These are phyloP conservation scores for Fusarium torreyae DNA, from an alignment of 2,329 filamentous ascomycete species.

Conservation along the genomic window DNA sequence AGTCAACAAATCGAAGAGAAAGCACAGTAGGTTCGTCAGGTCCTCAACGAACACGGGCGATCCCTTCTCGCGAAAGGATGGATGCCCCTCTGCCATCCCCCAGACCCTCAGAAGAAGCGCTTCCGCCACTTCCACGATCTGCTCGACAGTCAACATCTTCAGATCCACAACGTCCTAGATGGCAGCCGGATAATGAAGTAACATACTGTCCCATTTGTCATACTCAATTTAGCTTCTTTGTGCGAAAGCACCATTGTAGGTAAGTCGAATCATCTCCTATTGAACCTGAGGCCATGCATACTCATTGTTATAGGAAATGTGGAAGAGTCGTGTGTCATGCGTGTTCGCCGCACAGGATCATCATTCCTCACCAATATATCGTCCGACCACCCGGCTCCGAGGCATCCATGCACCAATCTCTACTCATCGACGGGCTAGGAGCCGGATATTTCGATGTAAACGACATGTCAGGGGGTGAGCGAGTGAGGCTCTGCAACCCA, in stretches of 20 bases:
- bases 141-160: constrained; percentile 40
- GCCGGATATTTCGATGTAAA: constrained; percentile 61
- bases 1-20: constrained; percentile 8
- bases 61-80: constrained; percentile 49
- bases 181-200: constrained; percentile 91
- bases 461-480: constrained; percentile 68
- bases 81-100: constrained; percentile 47
- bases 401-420: constrained; percentile 54
- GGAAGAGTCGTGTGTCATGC: constrained; percentile 90
- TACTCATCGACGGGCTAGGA: constrained; percentile 58
- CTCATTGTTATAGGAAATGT: constrained; percentile 77
- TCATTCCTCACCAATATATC: constrained; percentile 93
- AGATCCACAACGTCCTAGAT: constrained; percentile 77
- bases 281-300: neutral
- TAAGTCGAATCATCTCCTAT: constrained; percentile 56
- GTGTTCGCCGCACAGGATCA: constrained; percentile 95
- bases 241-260: constrained; percentile 94
- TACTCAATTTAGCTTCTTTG: constrained; percentile 85
- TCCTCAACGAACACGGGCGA: constrained; percentile 36
- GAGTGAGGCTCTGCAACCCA: constrained; percentile 73
- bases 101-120: constrained; percentile 29
- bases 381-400: constrained; percentile 78
- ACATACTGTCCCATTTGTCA: constrained; percentile 88
- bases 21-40: constrained; percentile 13
- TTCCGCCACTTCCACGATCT: constrained; percentile 43